phyloP scores from a whole-genome alignment of 1,284 basidiomycete genomes.

The Veloporphyrellus conicus region DNA sequence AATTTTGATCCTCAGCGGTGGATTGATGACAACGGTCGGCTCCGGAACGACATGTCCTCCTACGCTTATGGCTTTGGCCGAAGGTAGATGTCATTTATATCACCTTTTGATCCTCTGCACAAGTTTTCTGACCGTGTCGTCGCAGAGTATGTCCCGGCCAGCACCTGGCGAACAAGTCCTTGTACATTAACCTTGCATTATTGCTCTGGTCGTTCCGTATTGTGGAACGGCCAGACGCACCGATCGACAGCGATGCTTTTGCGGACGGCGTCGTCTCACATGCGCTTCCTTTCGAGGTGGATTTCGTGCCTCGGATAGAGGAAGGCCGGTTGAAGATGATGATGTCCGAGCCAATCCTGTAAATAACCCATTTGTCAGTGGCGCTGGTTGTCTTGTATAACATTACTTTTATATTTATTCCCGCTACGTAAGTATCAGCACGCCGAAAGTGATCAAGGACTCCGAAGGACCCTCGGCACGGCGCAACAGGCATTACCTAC shows the following conservation, averaged over 20 bases:
- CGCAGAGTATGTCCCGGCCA: conserved; percentile 22
- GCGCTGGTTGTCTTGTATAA: no score
- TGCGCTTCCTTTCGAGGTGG: conserved; percentile 13
- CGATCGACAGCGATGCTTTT: conserved; percentile 10
- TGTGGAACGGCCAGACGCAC: conserved; percentile 9
- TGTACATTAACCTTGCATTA: conserved; percentile 20
- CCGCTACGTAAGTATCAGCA: no score
- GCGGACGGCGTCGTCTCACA: conserved; percentile 7
- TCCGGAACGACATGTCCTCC: conserved; percentile 48
- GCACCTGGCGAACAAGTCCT: conserved; percentile 18
- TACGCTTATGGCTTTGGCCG: conserved; percentile 61
- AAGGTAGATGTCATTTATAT: conserved; percentile 33
- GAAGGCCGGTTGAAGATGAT: conserved; percentile 5
- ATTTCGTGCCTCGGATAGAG: conserved; percentile 17
- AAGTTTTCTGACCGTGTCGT: background rate
- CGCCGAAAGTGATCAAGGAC: no score
- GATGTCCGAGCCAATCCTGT: conserved; percentile 1
- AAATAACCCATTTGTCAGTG: no score
- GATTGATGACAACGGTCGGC: conserved; percentile 45
- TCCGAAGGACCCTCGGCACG: no score
- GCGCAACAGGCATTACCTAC: no score
- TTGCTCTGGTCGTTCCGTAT: conserved; percentile 26
- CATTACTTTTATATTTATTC: no score
- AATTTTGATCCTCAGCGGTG: conserved; percentile 56
- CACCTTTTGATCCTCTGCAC: no score